Base-by-base conservation (phyloP, 192 early-diverging fungal genomes). In the Jimgerdemannia flammicorona region DNA sequence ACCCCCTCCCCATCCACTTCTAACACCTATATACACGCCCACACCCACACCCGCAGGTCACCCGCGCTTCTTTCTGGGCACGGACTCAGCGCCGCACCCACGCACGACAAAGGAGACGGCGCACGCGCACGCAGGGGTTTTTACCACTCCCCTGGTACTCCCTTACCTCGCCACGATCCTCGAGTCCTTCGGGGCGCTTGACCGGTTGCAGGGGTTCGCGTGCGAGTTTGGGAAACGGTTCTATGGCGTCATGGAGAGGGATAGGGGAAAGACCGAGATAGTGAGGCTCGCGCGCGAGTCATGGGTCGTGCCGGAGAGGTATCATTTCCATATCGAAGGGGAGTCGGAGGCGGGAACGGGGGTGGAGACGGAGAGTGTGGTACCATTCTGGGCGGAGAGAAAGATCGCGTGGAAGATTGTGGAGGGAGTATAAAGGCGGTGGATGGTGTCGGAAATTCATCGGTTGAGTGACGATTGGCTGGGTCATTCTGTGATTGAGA, bases 21-120 rank as follows among this genome's bases (percentile, higher is more conserved):
- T 7, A 66, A 4, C 49, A 39, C 66, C 42, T 43, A 40, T 82
- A 11, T 59, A 80, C 64, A 18, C 19, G 20, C 29, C 39, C 65
- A 80, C 64, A 18, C 19, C 17, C 29, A 83, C n/a, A 3, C 41
- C 19, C 4, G 18, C 84, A 59, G 93, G 94, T 20, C 97, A 97
- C 78, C 95, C 95, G 17, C 88, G 95, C 3, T 99, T 99, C 89
- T 99, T 99, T 87, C 83, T 99, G 10, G 97, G 97, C 20, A 97
- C 95, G 40, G 97, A 99, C 76, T 96, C 95, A 3, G 97, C 97
- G 2, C 97, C 97, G 29, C 97, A 99, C 71, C 96, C 96, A 14
- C 90, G 90, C 7, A 84, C 88, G 67, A 85, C 87, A 67, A 99
- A 99, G 82, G 96, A 99, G 79, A 90, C 90, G 29, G 88, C 91